Conservation (phyloP, 2,329 filamentous ascomycete species). For the Bipolaris cookei region DNA sequence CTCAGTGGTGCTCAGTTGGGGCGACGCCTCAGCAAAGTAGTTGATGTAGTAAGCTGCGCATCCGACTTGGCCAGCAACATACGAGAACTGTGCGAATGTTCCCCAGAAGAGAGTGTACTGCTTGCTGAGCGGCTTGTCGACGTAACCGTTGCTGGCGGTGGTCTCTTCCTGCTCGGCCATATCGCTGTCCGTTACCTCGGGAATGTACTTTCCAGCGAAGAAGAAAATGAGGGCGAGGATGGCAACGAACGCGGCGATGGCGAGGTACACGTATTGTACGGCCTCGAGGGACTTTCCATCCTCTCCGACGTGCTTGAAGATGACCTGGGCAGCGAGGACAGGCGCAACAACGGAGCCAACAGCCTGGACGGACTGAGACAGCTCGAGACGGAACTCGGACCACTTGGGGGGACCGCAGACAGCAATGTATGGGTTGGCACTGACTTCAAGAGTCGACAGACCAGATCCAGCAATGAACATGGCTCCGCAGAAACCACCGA, state of each 20-base stretch:
- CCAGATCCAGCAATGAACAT: conserved; percentile 78
- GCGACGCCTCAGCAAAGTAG: conserved; percentile 45
- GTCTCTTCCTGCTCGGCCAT: conserved; percentile 56
- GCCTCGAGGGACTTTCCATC: conserved; percentile 64
- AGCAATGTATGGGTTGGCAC: conserved; percentile 66
- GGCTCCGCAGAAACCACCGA: conserved; percentile 73
- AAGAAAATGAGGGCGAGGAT: conserved; percentile 71
- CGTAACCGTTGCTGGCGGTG: conserved; percentile 55
- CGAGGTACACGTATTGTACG: conserved; percentile 83
- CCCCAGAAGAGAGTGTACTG: conserved; percentile 56
- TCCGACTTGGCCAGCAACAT: conserved; percentile 59
- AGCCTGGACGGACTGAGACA: conserved; percentile 79
- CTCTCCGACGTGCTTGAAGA: conserved; percentile 70
- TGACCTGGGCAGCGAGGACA: conserved; percentile 73
- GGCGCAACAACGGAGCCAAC: conserved; percentile 77
- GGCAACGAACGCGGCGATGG: conserved; percentile 75
- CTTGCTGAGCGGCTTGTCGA: conserved; percentile 69
- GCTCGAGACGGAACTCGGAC: conserved; percentile 77
- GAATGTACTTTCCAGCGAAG: conserved; percentile 53
- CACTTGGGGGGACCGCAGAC: conserved; percentile 76
- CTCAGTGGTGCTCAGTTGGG: conserved; percentile 30
- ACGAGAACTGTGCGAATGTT: conserved; percentile 59
- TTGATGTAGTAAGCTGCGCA: conserved; percentile 60
- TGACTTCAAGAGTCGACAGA: conserved; percentile 75
- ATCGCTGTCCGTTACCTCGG: conserved; percentile 73